Base-by-base conservation (phyloP, 805 yeast genomes). In the Brettanomyces custersianus region DNA sequence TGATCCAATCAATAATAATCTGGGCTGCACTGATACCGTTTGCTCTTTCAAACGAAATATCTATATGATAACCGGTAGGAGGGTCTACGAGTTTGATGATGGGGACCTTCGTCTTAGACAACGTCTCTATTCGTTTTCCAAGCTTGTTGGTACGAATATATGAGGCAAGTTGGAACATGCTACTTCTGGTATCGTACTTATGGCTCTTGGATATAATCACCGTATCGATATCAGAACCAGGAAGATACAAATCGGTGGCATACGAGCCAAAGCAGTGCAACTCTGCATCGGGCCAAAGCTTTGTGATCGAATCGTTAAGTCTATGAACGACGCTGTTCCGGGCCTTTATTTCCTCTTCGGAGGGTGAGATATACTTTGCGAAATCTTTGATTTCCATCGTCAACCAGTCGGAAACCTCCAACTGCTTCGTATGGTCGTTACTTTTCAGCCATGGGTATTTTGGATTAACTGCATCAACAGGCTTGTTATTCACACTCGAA, bases 151-250 rank as follows among this genome's bases (percentile, higher is more conserved):
- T 65, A 46, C 84, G 69, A 42, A 90, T 64, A 47, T 69, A 73
- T 4, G 86, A 74, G 2, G 95, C 77, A 9, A 90, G 63, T 47
- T 77, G 78, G 53, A 79, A 87, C 31, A 90, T 59, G 18, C 73
- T 63, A n/a, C 75, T 67, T 51, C 84, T 72, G 39, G 69, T 72
- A 47, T 74, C 86, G 46, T 72, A 68, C 42, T 67, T 71, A 3
- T 79, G 77, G 11, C 63, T 59, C 13, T 66, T 59, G 17, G 94
- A 80, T 4, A 79, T 65, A 18, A 90, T 72, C 31, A 88, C 96
- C 77, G 92, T 79, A 57, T 90, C 98, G 22, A 90, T 86, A 65
- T 90, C 98, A 0, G 96, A 85, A 2, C 95, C 95, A 0, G 97
- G 97, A 13, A 90, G 65, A 52, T 87, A 90, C 41, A 90, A 62